These are phyloP conservation scores for Fusarium dimerum DNA, from an alignment of 2,329 filamentous ascomycete species.

Conservation along the genomic window DNA sequence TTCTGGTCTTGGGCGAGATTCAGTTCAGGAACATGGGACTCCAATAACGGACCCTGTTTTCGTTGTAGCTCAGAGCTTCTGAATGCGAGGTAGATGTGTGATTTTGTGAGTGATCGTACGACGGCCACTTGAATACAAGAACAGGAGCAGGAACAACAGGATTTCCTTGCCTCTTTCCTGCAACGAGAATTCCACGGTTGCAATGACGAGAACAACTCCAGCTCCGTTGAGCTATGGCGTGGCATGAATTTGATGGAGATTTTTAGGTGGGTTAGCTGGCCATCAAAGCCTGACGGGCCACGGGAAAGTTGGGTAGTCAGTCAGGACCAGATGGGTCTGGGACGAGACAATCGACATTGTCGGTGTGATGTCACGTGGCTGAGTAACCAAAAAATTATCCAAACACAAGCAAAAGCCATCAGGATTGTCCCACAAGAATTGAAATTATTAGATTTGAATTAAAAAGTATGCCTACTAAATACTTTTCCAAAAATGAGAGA, in stretches of 20 bases:
- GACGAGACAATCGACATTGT: conserved; percentile 21
- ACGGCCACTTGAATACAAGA: conserved; percentile 3
- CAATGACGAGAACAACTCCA: neutral
- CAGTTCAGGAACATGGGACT: conserved; percentile 7
- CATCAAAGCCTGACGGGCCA: neutral
- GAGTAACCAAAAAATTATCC: conserved; percentile 1
- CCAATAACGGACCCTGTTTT: too few species aligned
- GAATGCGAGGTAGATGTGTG: too few species aligned
- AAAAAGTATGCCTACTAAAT: neutral
- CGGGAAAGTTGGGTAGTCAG: conserved; percentile 6
- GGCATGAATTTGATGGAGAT: neutral
- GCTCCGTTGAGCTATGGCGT: neutral
- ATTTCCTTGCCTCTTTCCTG: neutral
- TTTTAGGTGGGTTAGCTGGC: conserved; percentile 18
- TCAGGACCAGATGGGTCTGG: conserved; percentile 3
- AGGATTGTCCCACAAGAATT: conserved; percentile 1
- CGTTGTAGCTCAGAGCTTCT: too few species aligned
- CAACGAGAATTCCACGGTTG: conserved; percentile 13
- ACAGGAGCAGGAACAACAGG: neutral
- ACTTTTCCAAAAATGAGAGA: too few species aligned
- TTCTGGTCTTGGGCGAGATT: conserved; percentile 17
- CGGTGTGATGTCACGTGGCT: conserved; percentile 33
- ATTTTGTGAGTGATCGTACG: conserved; percentile 25
- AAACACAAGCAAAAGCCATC: neutral
- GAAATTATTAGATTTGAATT: neutral